Evolutionary conservation across 129 eudicot species (phyloP).

Genomic region (Heracleum sosnowskyi): DNA sequence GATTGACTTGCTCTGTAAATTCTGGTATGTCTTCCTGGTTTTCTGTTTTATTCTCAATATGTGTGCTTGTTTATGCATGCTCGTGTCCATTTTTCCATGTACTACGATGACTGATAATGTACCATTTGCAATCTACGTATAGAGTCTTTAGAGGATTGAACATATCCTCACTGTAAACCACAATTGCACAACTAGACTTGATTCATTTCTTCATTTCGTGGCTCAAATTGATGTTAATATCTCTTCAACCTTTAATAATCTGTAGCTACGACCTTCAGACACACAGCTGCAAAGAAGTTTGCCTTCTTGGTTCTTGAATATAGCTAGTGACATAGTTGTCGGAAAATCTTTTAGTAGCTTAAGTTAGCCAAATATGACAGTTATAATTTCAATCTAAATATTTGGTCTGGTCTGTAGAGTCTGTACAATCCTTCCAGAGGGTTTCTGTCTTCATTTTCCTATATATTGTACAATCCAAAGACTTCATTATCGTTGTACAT

Average conservation of each 20-base stretch:
- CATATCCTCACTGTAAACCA: too few relatives aligned
- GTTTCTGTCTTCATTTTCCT: too few relatives aligned
- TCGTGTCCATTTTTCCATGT: background rate
- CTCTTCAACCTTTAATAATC: background rate
- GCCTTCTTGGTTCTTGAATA: background rate
- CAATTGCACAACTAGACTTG: too few relatives aligned
- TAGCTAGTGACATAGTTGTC: background rate
- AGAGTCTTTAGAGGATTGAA: background rate
- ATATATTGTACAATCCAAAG: too few relatives aligned
- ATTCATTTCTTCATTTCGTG: background rate
- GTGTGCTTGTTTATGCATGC: background rate
- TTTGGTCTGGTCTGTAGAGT: too few relatives aligned
- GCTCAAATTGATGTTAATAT: background rate
- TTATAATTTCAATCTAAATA: too few relatives aligned
- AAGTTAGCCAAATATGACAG: background rate
- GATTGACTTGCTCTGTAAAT: conserved; percentile 31
- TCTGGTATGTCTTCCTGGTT: conserved; percentile 22
- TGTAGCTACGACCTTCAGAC: background rate
- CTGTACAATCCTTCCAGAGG: too few relatives aligned
- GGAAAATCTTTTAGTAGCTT: background rate
- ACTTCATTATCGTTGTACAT: too few relatives aligned
- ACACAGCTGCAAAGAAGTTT: background rate
- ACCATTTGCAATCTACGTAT: background rate
- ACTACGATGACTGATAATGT: background rate
- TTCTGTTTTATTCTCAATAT: background rate